A percentile compares a stretch with the other conserved stretches of the same genome.
phyloP scores from a whole-genome alignment of 495 filamentous ascomycete genomes.

The Penicillium riverlandense region DNA sequence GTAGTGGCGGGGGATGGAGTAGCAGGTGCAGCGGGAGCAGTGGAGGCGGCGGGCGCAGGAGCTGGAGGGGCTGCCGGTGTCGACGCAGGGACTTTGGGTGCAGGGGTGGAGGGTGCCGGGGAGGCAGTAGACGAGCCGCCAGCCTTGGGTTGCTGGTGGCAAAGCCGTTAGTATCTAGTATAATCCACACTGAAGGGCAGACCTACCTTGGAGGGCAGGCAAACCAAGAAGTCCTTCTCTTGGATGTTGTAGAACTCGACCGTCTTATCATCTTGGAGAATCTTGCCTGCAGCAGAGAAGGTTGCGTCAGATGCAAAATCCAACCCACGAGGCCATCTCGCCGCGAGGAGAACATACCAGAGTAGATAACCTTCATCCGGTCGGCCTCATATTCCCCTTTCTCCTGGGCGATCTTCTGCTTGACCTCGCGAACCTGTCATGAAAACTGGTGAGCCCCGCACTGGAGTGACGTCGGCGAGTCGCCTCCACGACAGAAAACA shows the following conservation, averaged over 20 bases:
- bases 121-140: slow-evolving; percentile 49
- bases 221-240: slow-evolving; percentile 98
- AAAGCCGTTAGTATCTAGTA: slow-evolving; percentile 1
- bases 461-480: neutral
- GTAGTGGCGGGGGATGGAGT: slow-evolving; percentile 67
- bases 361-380: slow-evolving; percentile 92
- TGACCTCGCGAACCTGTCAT: slow-evolving; percentile 72
- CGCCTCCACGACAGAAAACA: neutral
- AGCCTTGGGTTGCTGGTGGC: slow-evolving; percentile 55
- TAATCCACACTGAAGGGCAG: no score
- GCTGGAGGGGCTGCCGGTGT: slow-evolving; percentile 57
- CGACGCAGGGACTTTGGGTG: slow-evolving; percentile 36
- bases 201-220: slow-evolving; percentile 87
- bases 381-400: slow-evolving; percentile 81
- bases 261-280: slow-evolving; percentile 92
- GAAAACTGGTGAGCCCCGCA: slow-evolving; percentile 27
- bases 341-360: slow-evolving; percentile 47
- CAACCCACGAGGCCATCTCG: neutral
- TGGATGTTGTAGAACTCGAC: slow-evolving; percentile 95
- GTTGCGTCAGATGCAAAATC: neutral
- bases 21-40: slow-evolving; percentile 50
- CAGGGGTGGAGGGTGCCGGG: slow-evolving; percentile 50
- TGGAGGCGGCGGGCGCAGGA: slow-evolving; percentile 54
- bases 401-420: slow-evolving; percentile 79
- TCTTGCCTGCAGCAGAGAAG: slow-evolving; percentile 63